These are phyloP conservation scores for Saccharomycopsis javanensis DNA, from an alignment of 805 yeast genomes.

Conservation along the genomic window DNA sequence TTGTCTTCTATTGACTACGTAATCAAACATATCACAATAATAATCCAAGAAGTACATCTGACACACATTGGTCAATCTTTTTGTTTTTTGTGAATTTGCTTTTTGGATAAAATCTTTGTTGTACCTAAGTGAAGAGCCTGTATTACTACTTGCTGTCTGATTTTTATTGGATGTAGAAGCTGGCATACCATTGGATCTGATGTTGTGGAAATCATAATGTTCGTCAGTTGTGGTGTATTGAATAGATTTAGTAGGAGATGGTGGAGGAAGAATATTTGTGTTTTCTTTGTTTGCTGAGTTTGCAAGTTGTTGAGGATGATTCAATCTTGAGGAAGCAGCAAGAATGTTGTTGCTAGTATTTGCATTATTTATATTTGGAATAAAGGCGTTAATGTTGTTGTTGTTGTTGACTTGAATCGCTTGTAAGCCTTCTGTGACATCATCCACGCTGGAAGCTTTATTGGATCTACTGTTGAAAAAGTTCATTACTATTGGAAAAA, in stretches of 20 bases:
- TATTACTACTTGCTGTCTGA: neutral
- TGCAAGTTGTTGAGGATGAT: constrained; percentile 2
- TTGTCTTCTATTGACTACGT: constrained; percentile 77
- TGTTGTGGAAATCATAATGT: constrained; percentile 23
- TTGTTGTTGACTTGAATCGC: constrained; percentile 16
- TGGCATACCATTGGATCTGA: constrained; percentile 18
- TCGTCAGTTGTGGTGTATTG: constrained; percentile 9
- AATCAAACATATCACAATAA: constrained; percentile 92
- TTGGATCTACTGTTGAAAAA: constrained; percentile 4
- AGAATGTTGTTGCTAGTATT: constrained; percentile 5
- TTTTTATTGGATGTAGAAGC: constrained; percentile 20
- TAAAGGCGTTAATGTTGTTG: constrained; percentile 3
- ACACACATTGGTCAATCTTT: constrained; percentile 80
- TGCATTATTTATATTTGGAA: constrained; percentile 9
- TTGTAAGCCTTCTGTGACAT: constrained; percentile 13
- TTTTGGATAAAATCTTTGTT: constrained; percentile 40
- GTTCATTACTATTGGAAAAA: constrained; percentile 3
- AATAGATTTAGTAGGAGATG: constrained; percentile 20
- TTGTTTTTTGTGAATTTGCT: constrained; percentile 66
- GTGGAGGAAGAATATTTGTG: constrained; percentile 18
- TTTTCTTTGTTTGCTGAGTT: constrained; percentile 15
- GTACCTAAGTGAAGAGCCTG: neutral
- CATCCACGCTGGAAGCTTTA: constrained; percentile 7
- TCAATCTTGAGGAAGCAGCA: constrained; percentile 6
- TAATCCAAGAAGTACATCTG: constrained; percentile 91